A percentile compares a stretch with the other conserved stretches of the same genome.
phyloP scores from a whole-genome alignment of 306 rosid genomes.

The Cajanus cajan region DNA sequence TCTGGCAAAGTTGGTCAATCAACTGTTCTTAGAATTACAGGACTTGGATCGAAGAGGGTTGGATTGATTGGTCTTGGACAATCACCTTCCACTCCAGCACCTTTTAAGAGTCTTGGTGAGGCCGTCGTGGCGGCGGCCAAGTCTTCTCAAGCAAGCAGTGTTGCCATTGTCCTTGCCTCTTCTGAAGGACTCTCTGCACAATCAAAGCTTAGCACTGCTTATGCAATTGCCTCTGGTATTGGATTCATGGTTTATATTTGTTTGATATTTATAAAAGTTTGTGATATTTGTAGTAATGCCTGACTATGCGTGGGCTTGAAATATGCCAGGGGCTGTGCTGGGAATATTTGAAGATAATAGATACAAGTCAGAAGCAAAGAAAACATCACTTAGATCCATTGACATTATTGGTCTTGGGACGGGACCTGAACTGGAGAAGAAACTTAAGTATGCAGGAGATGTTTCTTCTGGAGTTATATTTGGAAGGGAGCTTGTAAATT shows the following conservation, averaged over 20 bases:
- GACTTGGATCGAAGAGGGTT: slow-evolving; percentile 83
- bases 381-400: slow-evolving; percentile 59
- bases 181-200: slow-evolving; percentile 59
- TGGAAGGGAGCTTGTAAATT: slow-evolving; percentile 90
- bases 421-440: slow-evolving; percentile 82
- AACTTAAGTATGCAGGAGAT: slow-evolving; percentile 75
- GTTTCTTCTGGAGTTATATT: slow-evolving; percentile 79
- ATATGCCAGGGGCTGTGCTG: slow-evolving; percentile 65
- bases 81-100: slow-evolving; percentile 51
- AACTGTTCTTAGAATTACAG: slow-evolving; percentile 66
- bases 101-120: slow-evolving; percentile 75
- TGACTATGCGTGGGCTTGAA: slow-evolving; percentile 28
- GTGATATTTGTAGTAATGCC: slow-evolving; percentile 22
- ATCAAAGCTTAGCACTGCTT: slow-evolving; percentile 64
- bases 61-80: slow-evolving; percentile 92
- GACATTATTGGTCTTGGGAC: slow-evolving; percentile 90
- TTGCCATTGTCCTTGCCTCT: slow-evolving; percentile 83
- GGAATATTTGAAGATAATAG: slow-evolving; percentile 86
- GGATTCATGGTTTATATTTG: slow-evolving; percentile 21
- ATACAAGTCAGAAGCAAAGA: slow-evolving; percentile 84
- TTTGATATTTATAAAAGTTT: neutral
- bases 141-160: slow-evolving; percentile 68
- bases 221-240: slow-evolving; percentile 86
- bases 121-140: slow-evolving; percentile 84
- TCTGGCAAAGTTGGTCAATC: slow-evolving; percentile 88